Base-by-base conservation (phyloP, 2,329 filamentous ascomycete species). In the Alternaria rosae region DNA sequence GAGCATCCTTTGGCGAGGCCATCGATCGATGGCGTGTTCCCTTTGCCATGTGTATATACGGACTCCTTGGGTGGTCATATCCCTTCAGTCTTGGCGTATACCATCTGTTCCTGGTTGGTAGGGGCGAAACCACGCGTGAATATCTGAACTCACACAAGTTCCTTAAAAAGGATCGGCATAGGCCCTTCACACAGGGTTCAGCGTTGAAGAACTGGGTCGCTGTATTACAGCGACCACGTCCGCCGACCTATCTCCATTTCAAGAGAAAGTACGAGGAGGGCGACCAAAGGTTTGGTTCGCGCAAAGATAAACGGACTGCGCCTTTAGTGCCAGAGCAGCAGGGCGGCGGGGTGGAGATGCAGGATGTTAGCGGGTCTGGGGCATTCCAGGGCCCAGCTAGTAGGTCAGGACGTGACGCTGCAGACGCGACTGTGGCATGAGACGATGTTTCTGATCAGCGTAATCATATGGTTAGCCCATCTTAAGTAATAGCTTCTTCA, bases 111-210 rank as follows among this genome's bases (percentile, higher is more conserved):
- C 85, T 99, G 44, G 93, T 96, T 82, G 91, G 89, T 7, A 87
- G 94, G 30, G 95, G 94, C 51, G 94, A 99, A 83, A 99, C 94
- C 0, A 99, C 95, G 1, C 87, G 95, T 70, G 95, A 99, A 80
- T 97, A 97, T 78, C 88, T 99, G 67, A 97, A 97, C 80, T 94
- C 92, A 5, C 93, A 97, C 80, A 98, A 98, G 79, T 98, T 99
- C 77, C 83, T 91, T 66, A 96, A 95, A 81, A 91, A 91, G 71
- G 94, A 99, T 77, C 89, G 95, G 12, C 96, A 97, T 79, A 86
- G 94, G 44, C 93, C 95, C 2, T 99, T 97, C 72, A 94, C 89
- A 2, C 93, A 96, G 74, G 90, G 89, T 35, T 91, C 84, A 68
- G 83, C 91, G 50, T 79, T 91, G 73, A 90, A 86, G 73, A 99